phyloP scores from a whole-genome alignment of 2,329 filamentous ascomycete species.

The Exserohilum turcica region DNA sequence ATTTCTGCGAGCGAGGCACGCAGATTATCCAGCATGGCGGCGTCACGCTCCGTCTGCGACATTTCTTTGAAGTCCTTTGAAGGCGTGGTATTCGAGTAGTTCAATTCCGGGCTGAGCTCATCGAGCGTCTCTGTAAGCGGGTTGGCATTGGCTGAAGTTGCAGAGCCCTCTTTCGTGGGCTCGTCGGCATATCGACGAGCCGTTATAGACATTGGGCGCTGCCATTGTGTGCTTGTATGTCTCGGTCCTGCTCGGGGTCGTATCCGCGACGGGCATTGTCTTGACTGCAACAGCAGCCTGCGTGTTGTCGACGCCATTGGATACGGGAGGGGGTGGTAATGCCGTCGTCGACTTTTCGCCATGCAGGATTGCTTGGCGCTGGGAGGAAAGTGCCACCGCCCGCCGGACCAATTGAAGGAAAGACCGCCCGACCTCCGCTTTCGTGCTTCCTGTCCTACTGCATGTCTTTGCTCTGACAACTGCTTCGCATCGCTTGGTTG shows the following conservation, averaged over 20 bases:
- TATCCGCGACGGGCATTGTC: conserved; percentile 36
- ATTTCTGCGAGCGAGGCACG: conserved; percentile 31
- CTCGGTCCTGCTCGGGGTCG: conserved; percentile 20
- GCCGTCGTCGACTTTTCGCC: conserved; percentile 41
- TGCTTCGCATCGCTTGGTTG: not conserved
- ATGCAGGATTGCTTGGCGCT: conserved; percentile 33
- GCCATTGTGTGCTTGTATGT: conserved; percentile 36
- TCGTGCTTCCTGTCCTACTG: conserved; percentile 5
- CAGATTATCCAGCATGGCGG: conserved; percentile 29
- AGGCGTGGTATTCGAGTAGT: conserved; percentile 2
- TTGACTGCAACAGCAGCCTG: conserved; percentile 39
- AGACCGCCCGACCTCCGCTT: conserved; percentile 31
- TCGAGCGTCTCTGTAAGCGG: conserved; percentile 12
- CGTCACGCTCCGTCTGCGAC: conserved; percentile 19
- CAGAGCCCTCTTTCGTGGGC: conserved; percentile 22
- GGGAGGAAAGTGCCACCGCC: conserved; percentile 28
- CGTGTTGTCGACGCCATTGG: conserved; percentile 47
- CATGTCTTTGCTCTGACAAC: not conserved
- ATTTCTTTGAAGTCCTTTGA: conserved; percentile 4
- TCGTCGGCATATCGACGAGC: conserved; percentile 21
- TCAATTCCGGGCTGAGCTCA: conserved; percentile 7
- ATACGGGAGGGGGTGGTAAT: conserved; percentile 17
- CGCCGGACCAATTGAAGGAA: conserved; percentile 23
- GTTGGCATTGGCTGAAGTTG: conserved; percentile 11
- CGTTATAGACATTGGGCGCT: conserved; percentile 42